Evolutionary conservation across 352 stramenopile species (phyloP), one percentile per base, ranked within the genome.

Genomic region (Aphanomyces stellatus): DNA sequence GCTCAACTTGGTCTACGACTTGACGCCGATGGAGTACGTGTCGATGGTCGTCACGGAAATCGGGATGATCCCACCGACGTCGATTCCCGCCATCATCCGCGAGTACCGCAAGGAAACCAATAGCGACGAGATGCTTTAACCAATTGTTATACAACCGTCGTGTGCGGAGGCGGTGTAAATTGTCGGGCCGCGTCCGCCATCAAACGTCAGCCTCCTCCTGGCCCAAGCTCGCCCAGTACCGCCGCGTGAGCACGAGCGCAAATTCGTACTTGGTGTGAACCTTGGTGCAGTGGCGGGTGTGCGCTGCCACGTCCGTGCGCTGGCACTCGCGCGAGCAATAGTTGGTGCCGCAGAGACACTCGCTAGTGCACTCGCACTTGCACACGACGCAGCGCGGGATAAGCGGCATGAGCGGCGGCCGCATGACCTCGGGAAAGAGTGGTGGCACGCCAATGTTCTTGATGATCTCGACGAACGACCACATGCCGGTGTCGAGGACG

Each of bases 41-140:
- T 97, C 87, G 56, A 95, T 97, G 64, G 93, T 99, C 41, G 91
- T 99, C 35, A 99, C 97, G 19, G 97, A 99, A 76, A 83, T 98
- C 27, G 96, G 96, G 27, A 97, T 99, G 76, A 90, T 99, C 51
- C 96, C 97, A n/a, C 92, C 96, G 2, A 98, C 94, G 37, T 98
- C 92, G 71, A 93, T 99, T 57, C 96, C 96, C 22, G 96, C 98
- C 35, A 86, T 99, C 55, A 77, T 99, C 57, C 82, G 96, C 62
- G 97, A 99, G 75, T 91, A 91, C 71, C 87, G 80, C 49, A 82
- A 85, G 46, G 84, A 91, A 53, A 76, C 74, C 5, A 69, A 46
- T 31, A 65, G 63, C 40, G 60, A 69, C 24, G 51, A 72, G n/a
- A n/a, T n/a, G n/a, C n/a, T n/a, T n/a, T n/a, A n/a, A n/a, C n/a